Evolutionary conservation across 176 grass and related monocot species (phyloP), one percentile per base, ranked within the genome.

Genomic region (Phoenix roebelenii): DNA sequence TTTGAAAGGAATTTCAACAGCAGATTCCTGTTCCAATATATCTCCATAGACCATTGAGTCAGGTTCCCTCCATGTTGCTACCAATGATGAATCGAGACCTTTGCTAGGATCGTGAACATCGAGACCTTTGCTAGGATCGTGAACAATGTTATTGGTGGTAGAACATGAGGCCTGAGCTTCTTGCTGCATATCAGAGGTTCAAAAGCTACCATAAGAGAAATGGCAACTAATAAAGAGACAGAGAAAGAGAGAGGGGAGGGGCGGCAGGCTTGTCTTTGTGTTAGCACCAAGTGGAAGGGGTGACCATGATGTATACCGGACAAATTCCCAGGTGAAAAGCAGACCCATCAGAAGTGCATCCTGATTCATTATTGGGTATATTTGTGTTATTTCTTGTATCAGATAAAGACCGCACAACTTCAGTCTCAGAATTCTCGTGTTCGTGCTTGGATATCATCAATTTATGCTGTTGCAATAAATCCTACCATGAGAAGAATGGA

Each of bases 1-100:
- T 70, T 28, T 80, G 56, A 73, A 61, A 35, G 81, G 63, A 39
- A 88, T 64, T 57, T 78, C 72, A 61, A 64, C 10, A 71, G 16
- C 19, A 80, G 30, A 55, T 65, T 64, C 58, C 52, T 73, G 54
- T 10, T 55, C 51, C 7, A 63, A 63, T 23, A 64, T 75, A 62
- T 23, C 28, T 23, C 56, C 51, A 59, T 76, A 14, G 39, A 63
- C 18, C 15, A 52, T 16, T 55, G 29, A 25, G 50, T 25, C 54
- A 57, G 28, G 23, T 60, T 49, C 0, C 35, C 52, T 30, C 55
- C 39, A 56, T 62, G 35, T 44, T 44, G 35, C 35, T 14, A 44
- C 35, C 35, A 44, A 16, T 77, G 69, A 66, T 29, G 65, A 73
- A 56, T 49, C 26, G 0, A 44, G 12, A 44, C 15, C 55, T 77